Percentiles rank a stretch among this genome's conserved stretches.
These are phyloP conservation scores for Botrytis squamosa DNA, from an alignment of 2,329 filamentous ascomycete species.

Conservation along the genomic window DNA sequence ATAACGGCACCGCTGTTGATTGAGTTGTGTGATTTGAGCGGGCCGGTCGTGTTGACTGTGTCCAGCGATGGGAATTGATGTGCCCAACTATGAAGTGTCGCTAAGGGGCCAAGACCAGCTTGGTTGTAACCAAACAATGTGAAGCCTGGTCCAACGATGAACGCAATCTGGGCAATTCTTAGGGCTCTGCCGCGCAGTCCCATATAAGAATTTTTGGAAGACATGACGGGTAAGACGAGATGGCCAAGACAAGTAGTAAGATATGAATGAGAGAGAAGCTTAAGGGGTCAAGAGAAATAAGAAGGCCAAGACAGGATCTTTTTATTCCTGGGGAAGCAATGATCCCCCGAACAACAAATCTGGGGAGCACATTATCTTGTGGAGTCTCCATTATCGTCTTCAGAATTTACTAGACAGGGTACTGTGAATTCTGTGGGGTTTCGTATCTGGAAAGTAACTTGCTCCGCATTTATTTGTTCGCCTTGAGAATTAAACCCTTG, in stretches of 20 bases:
- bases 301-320: neutral
- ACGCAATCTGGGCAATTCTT: neutral
- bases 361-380: neutral
- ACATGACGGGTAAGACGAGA: neutral
- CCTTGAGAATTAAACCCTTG: neutral
- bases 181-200: neutral
- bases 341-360: neutral
- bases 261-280: neutral
- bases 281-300: neutral
- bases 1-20: neutral
- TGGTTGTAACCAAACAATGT: neutral
- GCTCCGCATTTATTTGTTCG: neutral
- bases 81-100: neutral
- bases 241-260: neutral
- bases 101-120: neutral
- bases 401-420: neutral
- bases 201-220: neutral
- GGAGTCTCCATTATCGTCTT: neutral
- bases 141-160: neutral
- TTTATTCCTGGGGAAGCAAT: neutral
- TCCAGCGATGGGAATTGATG: neutral
- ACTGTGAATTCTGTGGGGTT: neutral
- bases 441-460: neutral
- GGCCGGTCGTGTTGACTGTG: neutral
- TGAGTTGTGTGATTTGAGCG: neutral